phyloP scores from a whole-genome alignment of 805 yeast species.

The Starmerella cellae region DNA sequence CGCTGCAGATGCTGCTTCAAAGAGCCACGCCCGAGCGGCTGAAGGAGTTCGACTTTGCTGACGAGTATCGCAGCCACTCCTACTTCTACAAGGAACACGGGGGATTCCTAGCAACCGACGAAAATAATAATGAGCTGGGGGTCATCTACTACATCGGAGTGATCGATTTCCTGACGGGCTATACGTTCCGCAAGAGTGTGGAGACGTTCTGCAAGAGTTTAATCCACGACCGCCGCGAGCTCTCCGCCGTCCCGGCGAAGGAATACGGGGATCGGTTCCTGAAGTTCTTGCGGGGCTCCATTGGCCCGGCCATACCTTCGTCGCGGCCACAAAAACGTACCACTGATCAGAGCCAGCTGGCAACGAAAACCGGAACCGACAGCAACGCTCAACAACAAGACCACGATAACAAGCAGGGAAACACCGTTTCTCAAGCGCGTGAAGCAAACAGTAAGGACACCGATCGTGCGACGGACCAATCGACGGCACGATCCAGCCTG shows the following conservation, averaged over 20 bases:
- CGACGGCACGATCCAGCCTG: too few species aligned
- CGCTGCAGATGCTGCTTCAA: conserved; percentile 26
- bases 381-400: too few species aligned
- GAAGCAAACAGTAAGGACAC: too few species aligned
- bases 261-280: conserved; percentile 86
- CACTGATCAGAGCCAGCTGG: background rate
- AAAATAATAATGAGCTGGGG: conserved; percentile 43
- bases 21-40: conserved; percentile 27
- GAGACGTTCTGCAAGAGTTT: conserved; percentile 80
- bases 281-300: conserved; percentile 39
- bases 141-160: conserved; percentile 82
- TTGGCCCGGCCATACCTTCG: conserved; percentile 19
- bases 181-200: conserved; percentile 45
- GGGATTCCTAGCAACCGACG: conserved; percentile 66
- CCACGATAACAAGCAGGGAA: too few species aligned
- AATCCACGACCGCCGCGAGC: conserved; percentile 49
- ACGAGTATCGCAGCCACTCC: conserved; percentile 29
- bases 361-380: background rate
- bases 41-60: conserved; percentile 25
- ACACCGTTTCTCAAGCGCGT: too few species aligned
- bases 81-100: conserved; percentile 70
- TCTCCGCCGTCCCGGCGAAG: conserved; percentile 79
- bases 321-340: conserved; percentile 6
- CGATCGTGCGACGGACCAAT: too few species aligned
- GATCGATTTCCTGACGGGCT: conserved; percentile 76